A percentile compares a stretch with the other conserved stretches of the same genome.
Conservation (phyloP, 1,284 basidiomycete species). For the Baeospora myosura region DNA sequence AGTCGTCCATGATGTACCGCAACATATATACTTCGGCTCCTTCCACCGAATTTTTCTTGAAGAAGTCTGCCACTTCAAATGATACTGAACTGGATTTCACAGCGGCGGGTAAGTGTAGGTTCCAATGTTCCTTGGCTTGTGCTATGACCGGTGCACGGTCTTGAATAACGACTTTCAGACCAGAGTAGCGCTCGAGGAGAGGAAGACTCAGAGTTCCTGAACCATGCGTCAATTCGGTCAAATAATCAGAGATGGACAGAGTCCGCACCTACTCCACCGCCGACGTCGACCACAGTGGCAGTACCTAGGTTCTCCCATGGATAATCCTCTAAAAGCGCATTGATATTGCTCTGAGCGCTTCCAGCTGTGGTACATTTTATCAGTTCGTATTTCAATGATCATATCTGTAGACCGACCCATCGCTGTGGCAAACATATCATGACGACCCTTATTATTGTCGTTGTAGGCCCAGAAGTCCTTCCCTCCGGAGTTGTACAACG, state of each 20-base stretch:
- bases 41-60: constrained; percentile 4
- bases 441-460: not conserved
- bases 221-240: not conserved
- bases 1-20: constrained; percentile 9
- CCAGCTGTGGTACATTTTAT: not conserved
- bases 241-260: not conserved
- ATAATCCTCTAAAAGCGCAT: constrained; percentile 3
- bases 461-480: constrained; percentile 6
- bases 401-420: not conserved
- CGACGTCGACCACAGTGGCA: constrained; percentile 8
- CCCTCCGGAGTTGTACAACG: constrained; percentile 1
- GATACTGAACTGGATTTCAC: not conserved
- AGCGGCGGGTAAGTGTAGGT: no score
- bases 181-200: constrained; percentile 2
- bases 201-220: constrained; percentile 8
- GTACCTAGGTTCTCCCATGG: constrained; percentile 1
- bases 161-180: constrained; percentile 8
- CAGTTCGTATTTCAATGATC: not conserved
- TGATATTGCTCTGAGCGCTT: constrained; percentile 3
- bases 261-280: constrained; percentile 5
- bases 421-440: constrained; percentile 7
- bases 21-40: constrained; percentile 10
- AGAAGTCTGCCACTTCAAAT: constrained; percentile 9
- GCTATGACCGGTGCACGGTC: constrained; percentile 10
- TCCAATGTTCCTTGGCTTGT: constrained; percentile 4